A percentile compares a stretch with the other conserved stretches of the same genome.
Conservation (phyloP, 2,329 filamentous ascomycete genomes). For the Verticillium isaacii region DNA sequence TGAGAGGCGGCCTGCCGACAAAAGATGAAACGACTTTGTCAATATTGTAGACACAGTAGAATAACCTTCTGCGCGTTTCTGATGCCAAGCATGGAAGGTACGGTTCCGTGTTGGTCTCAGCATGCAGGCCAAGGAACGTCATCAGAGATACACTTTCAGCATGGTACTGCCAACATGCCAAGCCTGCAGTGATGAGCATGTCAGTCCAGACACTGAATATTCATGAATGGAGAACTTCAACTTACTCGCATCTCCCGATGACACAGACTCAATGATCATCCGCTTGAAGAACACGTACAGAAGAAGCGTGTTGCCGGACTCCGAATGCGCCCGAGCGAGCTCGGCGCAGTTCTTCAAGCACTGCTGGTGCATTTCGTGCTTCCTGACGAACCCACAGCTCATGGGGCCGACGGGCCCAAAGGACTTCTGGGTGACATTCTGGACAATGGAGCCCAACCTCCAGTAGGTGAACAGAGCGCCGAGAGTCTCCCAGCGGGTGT, state of each 20-base stretch:
- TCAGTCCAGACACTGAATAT: not conserved
- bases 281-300: slow-evolving; percentile 30
- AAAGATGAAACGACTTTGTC: slow-evolving; percentile 50
- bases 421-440: slow-evolving; percentile 14
- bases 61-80: slow-evolving; percentile 29
- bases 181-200: slow-evolving; percentile 15
- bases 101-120: slow-evolving; percentile 13
- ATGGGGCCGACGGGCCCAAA: slow-evolving; percentile 8
- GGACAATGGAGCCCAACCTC: not conserved
- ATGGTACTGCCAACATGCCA: slow-evolving; percentile 30
- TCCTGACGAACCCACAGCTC: slow-evolving; percentile 2
- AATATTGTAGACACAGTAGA: slow-evolving; percentile 30
- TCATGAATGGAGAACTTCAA: not conserved
- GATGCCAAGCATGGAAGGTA: slow-evolving; percentile 28
- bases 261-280: slow-evolving; percentile 27
- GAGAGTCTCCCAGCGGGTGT: slow-evolving; percentile 9
- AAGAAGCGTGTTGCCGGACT: slow-evolving; percentile 29
- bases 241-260: slow-evolving; percentile 35
- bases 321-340: slow-evolving; percentile 16
- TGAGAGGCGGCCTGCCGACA: slow-evolving; percentile 47
- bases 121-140: slow-evolving; percentile 31
- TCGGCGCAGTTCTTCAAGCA: slow-evolving; percentile 28
- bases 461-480: slow-evolving; percentile 12
- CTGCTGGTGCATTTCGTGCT: slow-evolving; percentile 19
- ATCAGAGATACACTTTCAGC: slow-evolving; percentile 29